Percentiles rank a stretch among this genome's conserved stretches.
phyloP scores from a whole-genome alignment of 192 early-diverging fungal genomes.

The Diversispora eburnea region DNA sequence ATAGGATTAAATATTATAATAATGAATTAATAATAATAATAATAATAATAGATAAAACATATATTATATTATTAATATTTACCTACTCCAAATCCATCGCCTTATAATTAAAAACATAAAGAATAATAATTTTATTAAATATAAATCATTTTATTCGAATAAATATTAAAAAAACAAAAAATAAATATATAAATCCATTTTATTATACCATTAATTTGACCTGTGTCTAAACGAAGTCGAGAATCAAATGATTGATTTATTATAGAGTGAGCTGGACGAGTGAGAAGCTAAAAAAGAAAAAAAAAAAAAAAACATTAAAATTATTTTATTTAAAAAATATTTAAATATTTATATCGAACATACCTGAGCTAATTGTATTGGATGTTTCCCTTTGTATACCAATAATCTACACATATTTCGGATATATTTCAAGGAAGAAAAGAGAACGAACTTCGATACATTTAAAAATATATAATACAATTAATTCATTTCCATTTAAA shows the following conservation, averaged over 20 bases:
- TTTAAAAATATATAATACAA: too few relatives aligned
- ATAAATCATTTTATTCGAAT: too few relatives aligned
- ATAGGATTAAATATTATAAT: neutral
- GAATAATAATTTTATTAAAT: neutral
- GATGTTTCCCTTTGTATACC: slow-evolving; percentile 74
- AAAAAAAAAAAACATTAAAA: neutral
- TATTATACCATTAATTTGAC: slow-evolving; percentile 63
- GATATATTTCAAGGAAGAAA: neutral
- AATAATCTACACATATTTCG: slow-evolving; percentile 65
- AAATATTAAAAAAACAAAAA: too few relatives aligned
- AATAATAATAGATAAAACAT: too few relatives aligned
- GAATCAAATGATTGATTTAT: slow-evolving; percentile 80
- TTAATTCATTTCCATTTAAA: too few relatives aligned
- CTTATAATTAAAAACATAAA: slow-evolving; percentile 29
- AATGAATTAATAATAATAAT: neutral
- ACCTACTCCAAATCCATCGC: slow-evolving; percentile 79
- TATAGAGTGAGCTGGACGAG: slow-evolving; percentile 73
- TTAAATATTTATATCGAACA: neutral
- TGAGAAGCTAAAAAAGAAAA: slow-evolving; percentile 47
- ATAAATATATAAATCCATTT: neutral
- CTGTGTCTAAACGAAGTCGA: slow-evolving; percentile 60
- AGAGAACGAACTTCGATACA: too few relatives aligned
- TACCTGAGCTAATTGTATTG: slow-evolving; percentile 69
- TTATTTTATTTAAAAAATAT: neutral
- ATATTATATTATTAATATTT: slow-evolving; percentile 32